A percentile compares a stretch with the other conserved stretches of the same genome.
Conservation (phyloP, 495 filamentous ascomycete species). For the Acidiella bohemica region DNA sequence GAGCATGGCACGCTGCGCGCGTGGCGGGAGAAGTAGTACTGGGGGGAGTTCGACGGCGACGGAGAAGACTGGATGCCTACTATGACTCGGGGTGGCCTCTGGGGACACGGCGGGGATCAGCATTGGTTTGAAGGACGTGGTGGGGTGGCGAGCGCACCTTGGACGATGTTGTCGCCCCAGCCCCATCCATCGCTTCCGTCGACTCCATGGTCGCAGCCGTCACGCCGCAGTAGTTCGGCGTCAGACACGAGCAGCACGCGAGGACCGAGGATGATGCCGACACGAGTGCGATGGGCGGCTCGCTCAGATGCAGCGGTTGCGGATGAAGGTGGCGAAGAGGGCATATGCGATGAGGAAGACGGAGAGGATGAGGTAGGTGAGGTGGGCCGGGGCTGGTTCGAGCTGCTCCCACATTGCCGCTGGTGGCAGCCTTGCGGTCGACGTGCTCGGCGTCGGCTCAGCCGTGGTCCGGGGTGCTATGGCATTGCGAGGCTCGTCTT, state of each 20-base stretch:
- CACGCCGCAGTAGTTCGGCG: constrained; percentile 19
- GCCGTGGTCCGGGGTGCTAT: no score
- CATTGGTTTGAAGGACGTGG: no score
- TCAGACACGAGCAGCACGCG: constrained; percentile 25
- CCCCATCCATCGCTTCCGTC: constrained; percentile 26
- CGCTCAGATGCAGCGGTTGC: constrained; percentile 39
- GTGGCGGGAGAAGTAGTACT: constrained; percentile 31
- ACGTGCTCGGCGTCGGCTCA: no score
- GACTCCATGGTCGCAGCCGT: neutral
- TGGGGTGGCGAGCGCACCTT: no score
- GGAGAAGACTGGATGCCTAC: constrained; percentile 37
- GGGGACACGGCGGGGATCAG: no score
- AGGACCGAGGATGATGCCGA: constrained; percentile 36
- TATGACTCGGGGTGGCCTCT: constrained; percentile 35
- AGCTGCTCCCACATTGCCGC: constrained; percentile 31
- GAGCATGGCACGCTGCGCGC: constrained; percentile 34
- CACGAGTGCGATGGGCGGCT: constrained; percentile 37
- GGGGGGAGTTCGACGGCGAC: constrained; percentile 36
- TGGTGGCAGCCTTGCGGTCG: no score
- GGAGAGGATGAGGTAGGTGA: constrained; percentile 34
- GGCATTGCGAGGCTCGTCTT: no score
- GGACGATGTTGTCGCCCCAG: constrained; percentile 30
- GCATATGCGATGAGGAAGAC: constrained; percentile 36
- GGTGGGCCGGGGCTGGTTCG: constrained; percentile 33
- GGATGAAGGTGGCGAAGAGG: constrained; percentile 36